Conservation (phyloP, 2,329 filamentous ascomycete species). For the Amylocarpus encephaloides region DNA sequence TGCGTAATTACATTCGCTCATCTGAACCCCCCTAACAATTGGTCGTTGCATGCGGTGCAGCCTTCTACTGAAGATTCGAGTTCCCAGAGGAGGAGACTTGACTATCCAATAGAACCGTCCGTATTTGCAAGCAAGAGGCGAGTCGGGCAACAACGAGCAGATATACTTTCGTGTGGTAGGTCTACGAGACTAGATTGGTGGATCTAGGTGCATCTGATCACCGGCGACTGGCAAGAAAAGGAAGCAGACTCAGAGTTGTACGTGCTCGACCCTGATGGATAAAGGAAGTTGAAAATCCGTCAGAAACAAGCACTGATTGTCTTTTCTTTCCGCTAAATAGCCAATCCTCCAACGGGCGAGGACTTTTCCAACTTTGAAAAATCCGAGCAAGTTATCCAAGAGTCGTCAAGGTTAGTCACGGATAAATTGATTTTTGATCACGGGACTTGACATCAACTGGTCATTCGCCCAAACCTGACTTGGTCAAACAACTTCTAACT, state of each 20-base stretch:
- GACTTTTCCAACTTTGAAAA: too few species aligned
- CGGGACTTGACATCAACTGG: neutral
- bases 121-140: conserved; percentile 8
- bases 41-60: neutral
- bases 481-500: neutral
- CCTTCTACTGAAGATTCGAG: neutral
- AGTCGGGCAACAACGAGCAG: neutral
- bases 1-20: neutral
- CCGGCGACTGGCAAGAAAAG: neutral
- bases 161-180: neutral
- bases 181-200: neutral
- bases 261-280: neutral
- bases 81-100: neutral
- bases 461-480: neutral
- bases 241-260: conserved; percentile 2
- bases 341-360: too few species aligned
- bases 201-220: conserved; percentile 1
- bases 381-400: neutral
- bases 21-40: neutral
- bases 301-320: too few species aligned
- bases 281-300: too few species aligned
- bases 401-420: neutral
- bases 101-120: conserved; percentile 4
- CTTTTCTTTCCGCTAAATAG: too few species aligned
- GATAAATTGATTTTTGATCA: neutral